These are phyloP conservation scores for Blastobotrys malaysiensis DNA, from an alignment of 1,139 yeast species.

Conservation along the genomic window DNA sequence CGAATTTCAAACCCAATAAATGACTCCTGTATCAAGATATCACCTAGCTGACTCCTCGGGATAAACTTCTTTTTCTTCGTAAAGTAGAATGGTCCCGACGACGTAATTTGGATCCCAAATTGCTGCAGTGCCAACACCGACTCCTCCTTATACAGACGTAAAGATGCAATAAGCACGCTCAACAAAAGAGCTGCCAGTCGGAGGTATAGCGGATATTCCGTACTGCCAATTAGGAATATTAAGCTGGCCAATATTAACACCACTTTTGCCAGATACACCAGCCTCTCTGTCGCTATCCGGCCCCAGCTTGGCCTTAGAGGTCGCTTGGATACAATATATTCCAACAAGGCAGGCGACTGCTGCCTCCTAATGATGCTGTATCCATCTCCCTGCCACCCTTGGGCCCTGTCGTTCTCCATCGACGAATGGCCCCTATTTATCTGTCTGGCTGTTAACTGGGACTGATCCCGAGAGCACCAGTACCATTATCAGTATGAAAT, in stretches of 20 bases:
- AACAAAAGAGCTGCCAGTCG: background rate
- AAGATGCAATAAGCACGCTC: slow-evolving; percentile 5
- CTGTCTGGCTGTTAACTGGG: background rate
- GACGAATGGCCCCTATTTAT: background rate
- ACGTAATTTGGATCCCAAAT: slow-evolving; percentile 30
- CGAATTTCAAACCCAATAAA: slow-evolving; percentile 52
- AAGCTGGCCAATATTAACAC: background rate
- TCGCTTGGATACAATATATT: slow-evolving; percentile 14
- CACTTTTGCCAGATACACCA: slow-evolving; percentile 1
- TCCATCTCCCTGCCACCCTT: slow-evolving; percentile 5
- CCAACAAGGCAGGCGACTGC: slow-evolving; percentile 25
- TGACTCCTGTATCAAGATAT: slow-evolving; percentile 56
- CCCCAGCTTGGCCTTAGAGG: slow-evolving; percentile 4
- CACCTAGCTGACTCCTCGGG: slow-evolving; percentile 46
- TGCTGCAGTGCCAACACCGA: slow-evolving; percentile 27
- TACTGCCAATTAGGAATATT: background rate
- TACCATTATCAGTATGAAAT: background rate
- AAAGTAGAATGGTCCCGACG: slow-evolving; percentile 21
- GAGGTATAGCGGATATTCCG: background rate
- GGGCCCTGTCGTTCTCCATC: background rate
- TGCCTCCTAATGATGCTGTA: slow-evolving; percentile 6
- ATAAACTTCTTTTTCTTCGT: slow-evolving; percentile 35
- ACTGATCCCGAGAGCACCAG: background rate
- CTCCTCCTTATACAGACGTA: slow-evolving; percentile 17
- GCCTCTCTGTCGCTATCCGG: slow-evolving; percentile 2